Conservation (phyloP, 1,139 yeast genomes). For the Hyphopichia fennica region DNA sequence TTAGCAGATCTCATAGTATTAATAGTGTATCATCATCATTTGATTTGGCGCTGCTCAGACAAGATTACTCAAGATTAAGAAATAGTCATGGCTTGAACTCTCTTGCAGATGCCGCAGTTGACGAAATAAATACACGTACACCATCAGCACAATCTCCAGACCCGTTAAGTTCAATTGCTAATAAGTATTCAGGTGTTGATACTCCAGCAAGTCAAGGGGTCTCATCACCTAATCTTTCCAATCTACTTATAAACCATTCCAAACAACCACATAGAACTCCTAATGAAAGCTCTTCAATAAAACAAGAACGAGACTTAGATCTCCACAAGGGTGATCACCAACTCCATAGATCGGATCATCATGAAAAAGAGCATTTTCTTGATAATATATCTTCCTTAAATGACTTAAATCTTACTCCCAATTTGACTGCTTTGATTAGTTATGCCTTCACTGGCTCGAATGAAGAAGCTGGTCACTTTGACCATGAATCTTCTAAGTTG, state of each 20-base stretch:
- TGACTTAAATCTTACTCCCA: constrained; percentile 36
- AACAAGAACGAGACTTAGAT: background rate
- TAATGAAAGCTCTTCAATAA: background rate
- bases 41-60: constrained; percentile 9
- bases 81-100: constrained; percentile 9
- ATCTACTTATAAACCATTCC: background rate
- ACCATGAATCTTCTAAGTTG: constrained; percentile 6
- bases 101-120: constrained; percentile 24
- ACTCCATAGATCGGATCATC: no score
- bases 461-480: constrained; percentile 11
- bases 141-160: constrained; percentile 10
- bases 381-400: background rate
- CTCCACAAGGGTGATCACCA: no score
- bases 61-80: constrained; percentile 9
- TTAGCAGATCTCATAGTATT: background rate
- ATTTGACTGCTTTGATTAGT: constrained; percentile 44
- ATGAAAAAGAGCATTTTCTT: no score
- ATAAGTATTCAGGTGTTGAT: background rate
- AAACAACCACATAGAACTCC: no score
- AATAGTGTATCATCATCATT: constrained; percentile 1
- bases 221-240: background rate
- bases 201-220: background rate
- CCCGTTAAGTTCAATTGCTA: no score
- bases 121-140: constrained; percentile 20
- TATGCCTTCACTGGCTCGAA: constrained; percentile 42